Base-by-base conservation (phyloP, 2,329 filamentous ascomycete genomes). In the Fonsecaea nubica region DNA sequence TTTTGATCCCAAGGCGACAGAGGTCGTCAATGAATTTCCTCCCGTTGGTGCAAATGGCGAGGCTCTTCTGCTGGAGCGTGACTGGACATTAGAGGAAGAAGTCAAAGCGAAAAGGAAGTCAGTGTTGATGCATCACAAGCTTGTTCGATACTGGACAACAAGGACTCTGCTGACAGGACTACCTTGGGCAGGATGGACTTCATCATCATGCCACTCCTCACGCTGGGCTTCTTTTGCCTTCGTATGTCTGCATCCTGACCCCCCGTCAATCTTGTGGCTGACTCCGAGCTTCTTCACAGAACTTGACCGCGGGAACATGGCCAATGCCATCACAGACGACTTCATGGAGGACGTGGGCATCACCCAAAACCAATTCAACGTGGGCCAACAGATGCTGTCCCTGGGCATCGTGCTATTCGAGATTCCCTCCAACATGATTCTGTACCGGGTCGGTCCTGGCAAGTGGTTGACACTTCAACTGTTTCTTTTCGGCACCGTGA, bases 391-490 rank as follows among this genome's bases (percentile, higher is more conserved):
- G 65, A 76, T 86, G 64, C 76, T 86, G 0, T 84, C 82, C 0
- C 76, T 83, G 1, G 82, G 82, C 15, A 85, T 85, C 50, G 82
- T 85, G 2, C 75, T 84, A 3, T 76, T 76, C 59, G 79, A 78
- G 32, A 81, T 87, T n/a, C 78, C 86, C 0, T 85, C 85, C 1
- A 81, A 79, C 61, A 79, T 87, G 65, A 84, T 87, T 74, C 75
- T 85, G 40, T 78, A 81, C 33, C 84, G 83, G 74, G 78, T 85
- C 6, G 82, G 82, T 6, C 84, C 85, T 1, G 80, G 80, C n/a
- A 80, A 80, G 56, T 87, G 85, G 84, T 76, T 87, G 0, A 82
- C 84, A 0, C 76, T 81, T 0, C 84, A 87, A 71, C 74, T 87
- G 21, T 83, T 86, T 69, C 77, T 84, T 48, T 87, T 71, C 42